Evolutionary conservation across 148 eudicot genomes (phyloP).

Genomic region (Rhododendron griersonianum): DNA sequence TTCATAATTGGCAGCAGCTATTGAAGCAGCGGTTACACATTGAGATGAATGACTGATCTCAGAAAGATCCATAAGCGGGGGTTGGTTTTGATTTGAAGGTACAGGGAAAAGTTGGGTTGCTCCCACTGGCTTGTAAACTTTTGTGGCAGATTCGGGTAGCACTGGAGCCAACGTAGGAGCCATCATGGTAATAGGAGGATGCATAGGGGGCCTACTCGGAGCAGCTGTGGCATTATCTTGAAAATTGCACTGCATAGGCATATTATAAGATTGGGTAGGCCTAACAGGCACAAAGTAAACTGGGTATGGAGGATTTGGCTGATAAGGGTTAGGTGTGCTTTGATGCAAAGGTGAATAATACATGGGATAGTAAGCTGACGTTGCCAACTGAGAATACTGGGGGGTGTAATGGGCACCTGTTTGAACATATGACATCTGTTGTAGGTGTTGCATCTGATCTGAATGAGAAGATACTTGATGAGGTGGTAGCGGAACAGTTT

Average conservation of each 20-base stretch:
- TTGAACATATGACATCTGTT: slow-evolving; percentile 38
- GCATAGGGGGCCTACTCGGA: slow-evolving; percentile 42
- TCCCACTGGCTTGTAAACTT: slow-evolving; percentile 25
- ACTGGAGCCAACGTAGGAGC: slow-evolving; percentile 29
- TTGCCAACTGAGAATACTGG: slow-evolving; percentile 49
- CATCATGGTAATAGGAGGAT: slow-evolving; percentile 34
- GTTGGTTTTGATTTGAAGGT: slow-evolving; percentile 37
- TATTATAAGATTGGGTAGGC: slow-evolving; percentile 44
- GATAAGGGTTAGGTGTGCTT: slow-evolving; percentile 45
- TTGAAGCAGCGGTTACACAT: slow-evolving; percentile 23
- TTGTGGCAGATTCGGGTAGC: slow-evolving; percentile 29
- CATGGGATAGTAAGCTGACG: slow-evolving; percentile 51
- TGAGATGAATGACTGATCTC: slow-evolving; percentile 31
- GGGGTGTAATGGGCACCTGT: slow-evolving; percentile 43
- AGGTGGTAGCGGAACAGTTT: slow-evolving; percentile 38
- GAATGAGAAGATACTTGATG: slow-evolving; percentile 37
- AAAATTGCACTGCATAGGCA: slow-evolving; percentile 31
- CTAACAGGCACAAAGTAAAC: slow-evolving; percentile 60
- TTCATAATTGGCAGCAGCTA: slow-evolving; percentile 24
- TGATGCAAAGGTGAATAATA: slow-evolving; percentile 49
- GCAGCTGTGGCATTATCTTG: slow-evolving; percentile 19
- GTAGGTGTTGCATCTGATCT: slow-evolving; percentile 52
- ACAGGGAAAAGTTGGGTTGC: slow-evolving; percentile 27
- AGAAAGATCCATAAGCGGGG: slow-evolving; percentile 39
- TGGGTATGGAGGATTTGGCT: slow-evolving; percentile 52